These are phyloP conservation scores for Penicillium decumbens DNA, from an alignment of 2,329 filamentous ascomycete genomes.

Conservation along the genomic window DNA sequence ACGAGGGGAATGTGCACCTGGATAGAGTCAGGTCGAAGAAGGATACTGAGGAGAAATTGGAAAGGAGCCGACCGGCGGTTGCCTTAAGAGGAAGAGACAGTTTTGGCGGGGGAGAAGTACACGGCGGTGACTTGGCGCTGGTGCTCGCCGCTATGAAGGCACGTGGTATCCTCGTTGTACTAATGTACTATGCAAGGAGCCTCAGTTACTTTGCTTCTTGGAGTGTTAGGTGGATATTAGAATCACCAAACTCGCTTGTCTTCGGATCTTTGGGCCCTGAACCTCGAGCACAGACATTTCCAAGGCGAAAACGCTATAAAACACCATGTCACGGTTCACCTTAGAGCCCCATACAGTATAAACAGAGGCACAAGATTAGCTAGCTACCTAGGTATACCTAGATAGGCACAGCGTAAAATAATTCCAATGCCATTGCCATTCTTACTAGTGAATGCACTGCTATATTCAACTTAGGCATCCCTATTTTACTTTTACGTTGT, in stretches of 20 bases:
- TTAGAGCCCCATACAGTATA: not conserved
- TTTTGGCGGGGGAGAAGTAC: slow-evolving; percentile 18
- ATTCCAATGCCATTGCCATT: not conserved
- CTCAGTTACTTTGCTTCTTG: not conserved
- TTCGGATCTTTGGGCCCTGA: not conserved
- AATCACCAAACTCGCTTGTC: not conserved
- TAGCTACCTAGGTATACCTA: not conserved
- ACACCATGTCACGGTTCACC: not conserved
- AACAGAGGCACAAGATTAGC: not conserved
- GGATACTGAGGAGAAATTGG: slow-evolving; percentile 1
- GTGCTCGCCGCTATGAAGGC: slow-evolving; percentile 10
- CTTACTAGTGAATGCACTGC: not conserved
- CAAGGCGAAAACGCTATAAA: not conserved
- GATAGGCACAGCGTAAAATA: not conserved
- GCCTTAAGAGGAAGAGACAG: slow-evolving; percentile 16
- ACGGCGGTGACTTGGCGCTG: slow-evolving; percentile 12
- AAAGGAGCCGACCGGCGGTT: slow-evolving; percentile 26
- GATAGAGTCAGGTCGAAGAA: not conserved
- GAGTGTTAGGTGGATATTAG: not conserved
- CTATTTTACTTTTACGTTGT: not conserved
- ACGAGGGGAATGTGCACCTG: not conserved
- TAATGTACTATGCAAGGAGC: slow-evolving; percentile 15
- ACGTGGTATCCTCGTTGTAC: slow-evolving; percentile 21
- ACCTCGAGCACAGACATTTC: not conserved
- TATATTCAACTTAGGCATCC: not conserved